Evolutionary conservation across 169 alveolate genomes (phyloP).

Genomic region (Eimeria sp.): DNA sequence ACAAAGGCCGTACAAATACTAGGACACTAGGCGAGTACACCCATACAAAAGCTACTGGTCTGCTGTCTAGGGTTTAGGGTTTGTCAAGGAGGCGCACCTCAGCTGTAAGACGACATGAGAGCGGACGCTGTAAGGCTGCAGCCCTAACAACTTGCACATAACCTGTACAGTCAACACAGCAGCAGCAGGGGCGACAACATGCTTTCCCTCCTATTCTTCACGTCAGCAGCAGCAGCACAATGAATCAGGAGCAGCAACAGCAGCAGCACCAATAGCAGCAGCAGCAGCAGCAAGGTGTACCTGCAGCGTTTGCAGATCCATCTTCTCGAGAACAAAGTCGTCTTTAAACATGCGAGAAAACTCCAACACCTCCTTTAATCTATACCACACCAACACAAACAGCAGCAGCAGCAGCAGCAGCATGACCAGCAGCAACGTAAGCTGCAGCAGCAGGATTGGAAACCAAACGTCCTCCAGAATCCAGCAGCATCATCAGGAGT

Average conservation of each 20-base stretch:
- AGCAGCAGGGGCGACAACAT: no score
- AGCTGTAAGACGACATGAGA: slow-evolving; percentile 93
- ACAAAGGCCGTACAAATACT: no score
- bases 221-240: no score
- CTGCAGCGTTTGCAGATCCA: slow-evolving; percentile 92
- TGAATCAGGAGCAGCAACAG: not conserved
- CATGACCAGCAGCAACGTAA: no score
- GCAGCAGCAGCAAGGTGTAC: slow-evolving; percentile 16
- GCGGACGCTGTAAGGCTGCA: slow-evolving; percentile 91
- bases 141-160: slow-evolving; percentile 92
- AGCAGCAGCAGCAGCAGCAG: no score
- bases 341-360: slow-evolving; percentile 92
- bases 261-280: not conserved
- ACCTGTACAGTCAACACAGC: slow-evolving; percentile 80
- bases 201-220: no score
- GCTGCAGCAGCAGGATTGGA: no score
- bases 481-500: no score
- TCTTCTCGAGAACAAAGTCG: slow-evolving; percentile 92
- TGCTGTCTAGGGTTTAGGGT: not conserved
- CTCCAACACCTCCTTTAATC: slow-evolving; percentile 80
- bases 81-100: slow-evolving; percentile 45
- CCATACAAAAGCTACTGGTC: no score
- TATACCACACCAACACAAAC: not conserved
- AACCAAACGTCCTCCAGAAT: no score
- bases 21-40: no score